phyloP scores from a whole-genome alignment of 768 basidiomycete species.

The Psilocybe cubensis region DNA sequence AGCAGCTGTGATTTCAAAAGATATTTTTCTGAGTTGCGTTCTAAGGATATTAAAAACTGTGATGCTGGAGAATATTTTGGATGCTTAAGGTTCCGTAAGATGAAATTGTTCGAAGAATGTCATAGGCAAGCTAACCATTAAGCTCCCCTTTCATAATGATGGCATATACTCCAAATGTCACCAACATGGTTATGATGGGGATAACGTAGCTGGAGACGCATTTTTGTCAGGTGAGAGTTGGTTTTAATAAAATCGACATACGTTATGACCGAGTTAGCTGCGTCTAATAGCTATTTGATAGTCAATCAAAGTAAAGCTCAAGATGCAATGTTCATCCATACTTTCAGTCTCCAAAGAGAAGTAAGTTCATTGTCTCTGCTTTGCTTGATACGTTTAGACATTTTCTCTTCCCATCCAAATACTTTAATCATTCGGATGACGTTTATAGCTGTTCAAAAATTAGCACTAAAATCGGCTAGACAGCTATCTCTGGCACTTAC shows the following conservation, averaged over 20 bases:
- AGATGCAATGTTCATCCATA: slow-evolving; percentile 1
- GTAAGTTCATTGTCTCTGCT: slow-evolving; percentile 66
- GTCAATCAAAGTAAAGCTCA: not conserved
- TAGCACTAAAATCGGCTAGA: not conserved
- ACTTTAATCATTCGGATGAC: slow-evolving; percentile 74
- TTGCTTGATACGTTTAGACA: slow-evolving; percentile 51
- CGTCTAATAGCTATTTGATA: not conserved
- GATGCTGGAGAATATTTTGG: slow-evolving; percentile 58
- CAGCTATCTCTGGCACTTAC: slow-evolving; percentile 30
- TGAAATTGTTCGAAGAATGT: not conserved
- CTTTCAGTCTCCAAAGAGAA: slow-evolving; percentile 21
- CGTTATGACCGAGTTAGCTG: not conserved
- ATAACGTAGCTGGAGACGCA: slow-evolving; percentile 5
- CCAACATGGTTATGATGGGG: slow-evolving; percentile 67
- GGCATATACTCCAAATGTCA: slow-evolving; percentile 63
- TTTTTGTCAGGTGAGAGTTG: not conserved
- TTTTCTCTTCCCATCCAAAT: slow-evolving; percentile 68
- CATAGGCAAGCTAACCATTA: slow-evolving; percentile 14
- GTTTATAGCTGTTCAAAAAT: slow-evolving; percentile 41
- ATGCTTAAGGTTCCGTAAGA: slow-evolving; percentile 34
- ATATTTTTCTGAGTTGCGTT: slow-evolving; percentile 46
- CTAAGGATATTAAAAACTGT: slow-evolving; percentile 66
- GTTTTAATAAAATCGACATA: not conserved
- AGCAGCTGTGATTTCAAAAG: slow-evolving; percentile 27
- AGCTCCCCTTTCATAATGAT: slow-evolving; percentile 43